phyloP scores from a whole-genome alignment of 495 filamentous ascomycete species.

The Daldinia caldariorum region DNA sequence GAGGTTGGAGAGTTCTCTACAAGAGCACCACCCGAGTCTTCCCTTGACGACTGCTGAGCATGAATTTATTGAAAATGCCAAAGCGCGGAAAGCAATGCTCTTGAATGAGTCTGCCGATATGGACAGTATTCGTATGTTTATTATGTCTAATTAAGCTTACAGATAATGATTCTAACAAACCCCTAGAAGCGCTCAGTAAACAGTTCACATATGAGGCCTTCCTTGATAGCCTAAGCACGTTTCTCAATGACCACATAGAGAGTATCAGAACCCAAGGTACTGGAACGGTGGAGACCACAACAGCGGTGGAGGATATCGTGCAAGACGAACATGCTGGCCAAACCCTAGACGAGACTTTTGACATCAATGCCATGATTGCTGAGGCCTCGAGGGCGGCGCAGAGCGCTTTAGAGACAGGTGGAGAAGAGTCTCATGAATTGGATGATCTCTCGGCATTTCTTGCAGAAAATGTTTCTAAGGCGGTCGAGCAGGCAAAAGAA shows the following conservation, averaged over 20 bases:
- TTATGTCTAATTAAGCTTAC: background rate
- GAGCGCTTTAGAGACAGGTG: constrained; percentile 27
- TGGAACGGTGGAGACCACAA: constrained; percentile 53
- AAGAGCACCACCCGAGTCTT: constrained; percentile 70
- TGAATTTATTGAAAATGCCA: constrained; percentile 74
- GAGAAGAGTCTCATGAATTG: constrained; percentile 32
- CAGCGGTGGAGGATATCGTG: constrained; percentile 46
- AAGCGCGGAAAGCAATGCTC: constrained; percentile 73
- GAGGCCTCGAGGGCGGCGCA: constrained; percentile 48
- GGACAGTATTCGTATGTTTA: constrained; percentile 62
- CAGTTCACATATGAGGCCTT: constrained; percentile 87
- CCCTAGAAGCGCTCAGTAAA: constrained; percentile 66
- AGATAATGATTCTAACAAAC: constrained; percentile 41
- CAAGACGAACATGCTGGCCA: constrained; percentile 27
- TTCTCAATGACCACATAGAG: constrained; percentile 79
- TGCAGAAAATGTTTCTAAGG: constrained; percentile 47
- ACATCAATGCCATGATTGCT: constrained; percentile 48
- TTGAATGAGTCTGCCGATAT: constrained; percentile 68
- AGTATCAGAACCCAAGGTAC: constrained; percentile 64
- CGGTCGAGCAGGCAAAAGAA: constrained; percentile 47
- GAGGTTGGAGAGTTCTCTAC: constrained; percentile 70
- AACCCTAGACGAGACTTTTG: constrained; percentile 35
- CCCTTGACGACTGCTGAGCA: constrained; percentile 74
- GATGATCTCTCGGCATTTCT: constrained; percentile 48
- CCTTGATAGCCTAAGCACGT: constrained; percentile 74